Evolutionary conservation across 345 rosid genomes (phyloP).

Genomic region (Murraya koenigii): DNA sequence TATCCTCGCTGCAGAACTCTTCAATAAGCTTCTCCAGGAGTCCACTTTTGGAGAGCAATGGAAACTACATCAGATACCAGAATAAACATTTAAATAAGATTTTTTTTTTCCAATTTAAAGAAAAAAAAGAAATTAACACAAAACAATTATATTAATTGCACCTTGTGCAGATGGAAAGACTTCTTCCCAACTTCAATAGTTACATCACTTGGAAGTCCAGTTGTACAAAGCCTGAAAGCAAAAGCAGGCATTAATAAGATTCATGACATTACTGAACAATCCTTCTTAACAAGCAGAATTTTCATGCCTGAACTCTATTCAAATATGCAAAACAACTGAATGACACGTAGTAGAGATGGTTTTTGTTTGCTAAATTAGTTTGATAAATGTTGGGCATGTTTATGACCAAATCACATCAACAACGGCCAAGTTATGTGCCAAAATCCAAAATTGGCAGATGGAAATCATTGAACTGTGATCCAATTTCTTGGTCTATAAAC

Average conservation of each 20-base stretch:
- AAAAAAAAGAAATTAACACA: not conserved
- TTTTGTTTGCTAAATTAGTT: not conserved
- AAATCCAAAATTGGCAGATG: not conserved
- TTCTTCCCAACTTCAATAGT: constrained; percentile 56
- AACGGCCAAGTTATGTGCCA: not conserved
- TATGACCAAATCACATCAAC: not conserved
- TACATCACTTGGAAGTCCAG: constrained; percentile 76
- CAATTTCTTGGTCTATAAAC: not conserved
- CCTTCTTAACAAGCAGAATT: not conserved
- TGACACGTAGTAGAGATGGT: not conserved
- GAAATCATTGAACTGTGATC: not conserved
- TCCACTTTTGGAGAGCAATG: constrained; percentile 69
- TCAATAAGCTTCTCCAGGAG: constrained; percentile 52
- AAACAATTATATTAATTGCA: constrained; percentile 11
- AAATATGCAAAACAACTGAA: not conserved
- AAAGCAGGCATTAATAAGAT: constrained; percentile 7
- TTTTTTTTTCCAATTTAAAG: no score
- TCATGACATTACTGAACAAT: not conserved
- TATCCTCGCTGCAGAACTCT: constrained; percentile 36
- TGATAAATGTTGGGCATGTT: not conserved
- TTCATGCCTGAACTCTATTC: not conserved
- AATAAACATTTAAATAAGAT: not conserved
- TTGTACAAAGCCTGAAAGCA: constrained; percentile 53
- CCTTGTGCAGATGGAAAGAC: constrained; percentile 87
- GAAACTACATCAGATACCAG: constrained; percentile 42